Evolutionary conservation across 495 filamentous ascomycete species (phyloP), one percentile per base, ranked within the genome.

Genomic region (Tuber indicum): DNA sequence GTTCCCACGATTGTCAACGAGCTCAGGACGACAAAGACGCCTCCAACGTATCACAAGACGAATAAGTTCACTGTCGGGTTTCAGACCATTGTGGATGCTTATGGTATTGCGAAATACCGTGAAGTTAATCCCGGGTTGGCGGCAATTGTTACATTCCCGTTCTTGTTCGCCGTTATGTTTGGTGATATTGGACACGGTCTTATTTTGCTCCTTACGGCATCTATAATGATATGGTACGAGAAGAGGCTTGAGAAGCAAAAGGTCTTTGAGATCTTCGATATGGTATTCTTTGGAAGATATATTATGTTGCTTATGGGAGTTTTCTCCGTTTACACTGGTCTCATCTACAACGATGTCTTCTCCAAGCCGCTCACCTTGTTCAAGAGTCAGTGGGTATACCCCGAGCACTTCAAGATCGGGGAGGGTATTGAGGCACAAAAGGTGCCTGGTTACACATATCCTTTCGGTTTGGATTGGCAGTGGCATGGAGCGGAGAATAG

Each of bases 131-230:
- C 96, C 76, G 96, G 93, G 74, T 86, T 98, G 42, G 94, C 94
- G 36, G 95, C 96, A 39, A 93, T 98, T 76, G 90, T 98, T 79
- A 99, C 96, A 23, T 98, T 99, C 85, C 96, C 96, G 19, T 98
- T 99, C 86, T 86, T 98, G 66, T 99, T 99, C 84, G 96, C 96
- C 43, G 95, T 98, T 88, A 98, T 98, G 96, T 98, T 98, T 81
- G 96, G 96, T 84, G 96, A 98, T 85, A 89, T 97, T 77, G 96
- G 96, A 42, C 96, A 99, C 83, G 96, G 95, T 77, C 81, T 88
- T 78, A 90, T 99, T 81, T 94, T 98, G 92, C 87, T 92, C 21
- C 81, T 90, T 73, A 90, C 92, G 78, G 92, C 96, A 42, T 76
- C 88, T 42, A 92, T 93, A 49, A 96, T 99, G 94, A 97, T 98